Base-by-base conservation (phyloP, 805 yeast species). In the Saccharomycopsis microspora region DNA sequence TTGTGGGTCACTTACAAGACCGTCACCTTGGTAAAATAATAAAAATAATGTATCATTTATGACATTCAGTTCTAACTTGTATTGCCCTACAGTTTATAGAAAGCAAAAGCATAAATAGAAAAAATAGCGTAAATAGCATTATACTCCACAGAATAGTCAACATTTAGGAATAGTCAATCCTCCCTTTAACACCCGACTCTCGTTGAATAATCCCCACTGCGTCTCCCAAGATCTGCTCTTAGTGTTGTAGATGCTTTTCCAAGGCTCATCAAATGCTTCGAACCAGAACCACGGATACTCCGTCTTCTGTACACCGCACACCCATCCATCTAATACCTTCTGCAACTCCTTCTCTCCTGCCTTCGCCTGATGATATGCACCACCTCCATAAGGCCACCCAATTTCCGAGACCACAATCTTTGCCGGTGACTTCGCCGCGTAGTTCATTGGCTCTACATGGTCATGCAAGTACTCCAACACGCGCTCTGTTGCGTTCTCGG, bases 371-470 rank as follows among this genome's bases (percentile, higher is more conserved):
- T 64, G 58, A 48, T 65, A 69, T 1, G 37, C 49, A 0, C 85
- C 86, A 3, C 87, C 88, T 1, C 61, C 65, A 40, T 69, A 75
- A 0, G 88, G 89, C 89, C 88, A 82, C 0, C 87, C 88, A 27
- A 80, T 72, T 54, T 82, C 87, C 0, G 84, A 68, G 1, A 82
- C 67, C 3, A 72, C 64, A 4, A 78, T 55, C 32, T 57, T 60
- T 1, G 67, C 58, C 32, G 48, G 45, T 5, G 53, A 49, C 7
- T 60, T 54, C 3, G 57, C 52, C 29, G 58, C 51, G 9, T 56
- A 47, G 45, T 62, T 63, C 33, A 59, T 28, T 1, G 78, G 77
- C 30, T 65, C 60, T 19, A 76, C 56, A 47, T 71, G 74, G 31
- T 66, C 60, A 43, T 69, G 57, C 34, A 75, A 50, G 53, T 67